A percentile compares a stretch with the other conserved stretches of the same genome.
phyloP scores from a whole-genome alignment of 768 basidiomycete species.

The Coprinopsis marcescibilis region DNA sequence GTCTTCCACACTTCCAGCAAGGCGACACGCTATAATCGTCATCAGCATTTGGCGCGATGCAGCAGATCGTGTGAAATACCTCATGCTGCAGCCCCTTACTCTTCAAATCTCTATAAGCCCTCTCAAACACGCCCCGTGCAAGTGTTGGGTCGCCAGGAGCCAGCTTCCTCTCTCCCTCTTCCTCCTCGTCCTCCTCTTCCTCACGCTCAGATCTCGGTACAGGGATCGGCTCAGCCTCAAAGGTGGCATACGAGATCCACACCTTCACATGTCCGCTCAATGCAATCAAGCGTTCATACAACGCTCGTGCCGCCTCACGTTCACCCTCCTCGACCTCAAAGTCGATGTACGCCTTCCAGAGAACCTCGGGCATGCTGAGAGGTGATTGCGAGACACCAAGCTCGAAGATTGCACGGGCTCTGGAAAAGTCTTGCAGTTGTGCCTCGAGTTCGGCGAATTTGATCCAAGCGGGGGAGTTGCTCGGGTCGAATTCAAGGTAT shows the following conservation, averaged over 20 bases:
- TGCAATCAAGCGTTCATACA: conserved; percentile 84
- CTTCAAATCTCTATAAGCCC: conserved; percentile 86
- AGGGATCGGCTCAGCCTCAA: conserved; percentile 78
- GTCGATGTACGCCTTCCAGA: conserved; percentile 96
- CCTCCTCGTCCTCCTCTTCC: conserved; percentile 64
- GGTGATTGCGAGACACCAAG: conserved; percentile 79
- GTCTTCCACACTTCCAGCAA: conserved; percentile 93
- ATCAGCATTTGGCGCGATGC: conserved; percentile 1
- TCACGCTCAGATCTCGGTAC: conserved; percentile 59
- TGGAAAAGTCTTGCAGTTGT: conserved; percentile 78
- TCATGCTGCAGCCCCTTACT: conserved; percentile 79
- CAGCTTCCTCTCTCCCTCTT: conserved; percentile 56
- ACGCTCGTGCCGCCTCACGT: conserved; percentile 69
- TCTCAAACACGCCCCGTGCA: conserved; percentile 78
- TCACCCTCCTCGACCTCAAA: conserved; percentile 95
- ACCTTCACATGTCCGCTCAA: conserved; percentile 94
- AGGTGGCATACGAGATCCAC: conserved; percentile 93
- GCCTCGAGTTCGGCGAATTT: conserved; percentile 90
- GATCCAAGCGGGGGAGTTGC: conserved; percentile 93
- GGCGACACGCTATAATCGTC: conserved; percentile 65
- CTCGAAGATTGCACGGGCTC: conserved; percentile 92
- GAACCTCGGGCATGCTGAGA: conserved; percentile 90
- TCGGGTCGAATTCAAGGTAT: conserved; percentile 91
- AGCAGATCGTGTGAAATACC: conserved; percentile 35
- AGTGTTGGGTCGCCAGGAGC: conserved; percentile 63